Evolutionary conservation across 1,139 yeast genomes (phyloP).

Genomic region (Hansenula lynferdii): DNA sequence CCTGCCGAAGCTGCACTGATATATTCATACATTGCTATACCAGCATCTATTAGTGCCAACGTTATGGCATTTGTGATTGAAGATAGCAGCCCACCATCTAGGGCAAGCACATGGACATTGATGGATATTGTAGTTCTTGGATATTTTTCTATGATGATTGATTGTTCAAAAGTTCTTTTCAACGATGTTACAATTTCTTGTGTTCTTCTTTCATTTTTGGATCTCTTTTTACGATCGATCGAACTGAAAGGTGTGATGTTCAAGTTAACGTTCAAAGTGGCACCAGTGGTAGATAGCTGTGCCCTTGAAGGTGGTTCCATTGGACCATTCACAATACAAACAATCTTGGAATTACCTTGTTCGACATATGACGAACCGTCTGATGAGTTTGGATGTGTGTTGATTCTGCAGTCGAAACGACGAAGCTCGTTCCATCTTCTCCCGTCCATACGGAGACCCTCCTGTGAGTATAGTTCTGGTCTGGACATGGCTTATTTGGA

Average conservation of each 20-base stretch:
- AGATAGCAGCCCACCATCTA: constrained; percentile 87
- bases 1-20: constrained; percentile 82
- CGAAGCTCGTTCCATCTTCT: constrained; percentile 93
- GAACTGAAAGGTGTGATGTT: constrained; percentile 81
- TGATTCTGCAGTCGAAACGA: constrained; percentile 70
- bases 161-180: constrained; percentile 77
- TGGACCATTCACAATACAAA: constrained; percentile 87
- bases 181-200: constrained; percentile 73
- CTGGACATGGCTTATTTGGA: constrained; percentile 48
- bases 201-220: constrained; percentile 62
- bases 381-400: constrained; percentile 82
- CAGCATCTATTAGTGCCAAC: constrained; percentile 89
- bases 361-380: constrained; percentile 94
- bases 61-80: constrained; percentile 85
- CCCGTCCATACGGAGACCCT: constrained; percentile 89
- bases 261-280: constrained; percentile 60
- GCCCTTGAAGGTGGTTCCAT: constrained; percentile 65
- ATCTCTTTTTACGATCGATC: constrained; percentile 61
- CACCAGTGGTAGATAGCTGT: constrained; percentile 38
- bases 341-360: constrained; percentile 88
- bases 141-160: constrained; percentile 67
- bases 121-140: constrained; percentile 80
- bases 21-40: constrained; percentile 91
- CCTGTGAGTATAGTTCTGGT: constrained; percentile 86
- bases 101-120: constrained; percentile 71